These are phyloP conservation scores for Zasmidium angulare DNA, from an alignment of 2,329 filamentous ascomycete genomes.

Conservation along the genomic window DNA sequence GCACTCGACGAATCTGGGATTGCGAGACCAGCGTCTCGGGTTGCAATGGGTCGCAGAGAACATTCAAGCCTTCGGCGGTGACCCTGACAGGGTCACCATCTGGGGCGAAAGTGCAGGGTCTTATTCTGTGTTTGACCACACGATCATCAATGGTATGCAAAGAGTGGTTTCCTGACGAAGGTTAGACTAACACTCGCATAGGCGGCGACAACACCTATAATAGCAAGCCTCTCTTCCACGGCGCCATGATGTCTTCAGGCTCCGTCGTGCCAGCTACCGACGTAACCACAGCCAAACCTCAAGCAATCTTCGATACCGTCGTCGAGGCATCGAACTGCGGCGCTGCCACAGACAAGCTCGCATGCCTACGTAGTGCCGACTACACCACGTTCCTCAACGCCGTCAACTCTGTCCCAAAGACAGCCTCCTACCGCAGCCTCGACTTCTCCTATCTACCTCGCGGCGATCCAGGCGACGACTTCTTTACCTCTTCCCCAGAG, in stretches of 20 bases:
- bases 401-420: conserved; percentile 66
- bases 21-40: conserved; percentile 33
- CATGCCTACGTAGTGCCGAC: conserved; percentile 9
- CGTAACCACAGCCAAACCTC: conserved; percentile 15
- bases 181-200: not conserved
- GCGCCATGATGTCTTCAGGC: conserved; percentile 75
- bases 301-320: conserved; percentile 19
- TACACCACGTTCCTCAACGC: conserved; percentile 54
- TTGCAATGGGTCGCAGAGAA: conserved; percentile 48
- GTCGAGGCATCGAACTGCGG: conserved; percentile 10
- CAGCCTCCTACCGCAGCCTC: conserved; percentile 66
- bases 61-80: conserved; percentile 64
- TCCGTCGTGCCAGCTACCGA: conserved; percentile 59
- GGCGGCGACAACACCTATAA: conserved; percentile 73
- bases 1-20: conserved; percentile 36
- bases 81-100: conserved; percentile 27
- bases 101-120: conserved; percentile 34
- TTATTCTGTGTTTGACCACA: conserved; percentile 75
- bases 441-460: conserved; percentile 72
- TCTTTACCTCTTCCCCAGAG: conserved; percentile 64
- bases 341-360: not conserved
- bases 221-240: conserved; percentile 71
- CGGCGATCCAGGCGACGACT: conserved; percentile 59
- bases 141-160: conserved; percentile 58
- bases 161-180: not conserved